Base-by-base conservation (phyloP, 352 stramenopile species). In the Blastocystis sp. region DNA sequence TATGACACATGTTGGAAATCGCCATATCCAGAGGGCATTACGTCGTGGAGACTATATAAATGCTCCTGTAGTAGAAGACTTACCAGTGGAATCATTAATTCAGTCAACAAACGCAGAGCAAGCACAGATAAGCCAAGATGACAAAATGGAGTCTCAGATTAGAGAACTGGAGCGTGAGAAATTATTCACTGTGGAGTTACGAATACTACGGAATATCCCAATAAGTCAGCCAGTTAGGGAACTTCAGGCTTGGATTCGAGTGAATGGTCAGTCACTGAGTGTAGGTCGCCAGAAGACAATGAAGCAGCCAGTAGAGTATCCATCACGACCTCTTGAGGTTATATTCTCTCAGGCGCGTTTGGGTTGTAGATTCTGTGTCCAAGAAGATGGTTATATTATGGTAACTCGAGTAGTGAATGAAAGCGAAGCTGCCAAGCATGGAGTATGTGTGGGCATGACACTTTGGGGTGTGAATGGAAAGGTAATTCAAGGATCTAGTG, bases 391-490 rank as follows among this genome's bases (percentile, higher is more conserved):
- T 24, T 35, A 69, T 19, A 48, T 87, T 27, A 11, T 87, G 11
- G 75, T 87, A 19, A 70, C 6, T 24, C 33, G 59, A 17, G 75
- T 87, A 11, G 56, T 60, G 30, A 69, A 87, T 37, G 40, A 56
- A 19, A 69, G 75, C 22, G 75, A 87, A 27, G 75, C 75, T 24
- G 75, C 64, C 24, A 37, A 42, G n/a, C 37, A 60, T 76, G 75
- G 75, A 17, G 59, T 87, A 22, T 51, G n/a, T 44, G 15, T 33
- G 3, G 75, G 75, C 17, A 87, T 87, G 75, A 48, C 22, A 75
- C 40, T 87, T 17, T 75, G 30, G n/a, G 75, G 75, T 70, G 11
- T 87, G n/a, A 87, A 87, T 44, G 75, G 48, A 33, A 53, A 42
- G 7, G 33, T 42, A 15, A 22, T 48, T 22, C 27, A 73, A 30